Percentiles rank a stretch among this genome's conserved stretches.
phyloP scores from a whole-genome alignment of 2,329 filamentous ascomycete genomes.

The Ceratocystis cacaofunesta region DNA sequence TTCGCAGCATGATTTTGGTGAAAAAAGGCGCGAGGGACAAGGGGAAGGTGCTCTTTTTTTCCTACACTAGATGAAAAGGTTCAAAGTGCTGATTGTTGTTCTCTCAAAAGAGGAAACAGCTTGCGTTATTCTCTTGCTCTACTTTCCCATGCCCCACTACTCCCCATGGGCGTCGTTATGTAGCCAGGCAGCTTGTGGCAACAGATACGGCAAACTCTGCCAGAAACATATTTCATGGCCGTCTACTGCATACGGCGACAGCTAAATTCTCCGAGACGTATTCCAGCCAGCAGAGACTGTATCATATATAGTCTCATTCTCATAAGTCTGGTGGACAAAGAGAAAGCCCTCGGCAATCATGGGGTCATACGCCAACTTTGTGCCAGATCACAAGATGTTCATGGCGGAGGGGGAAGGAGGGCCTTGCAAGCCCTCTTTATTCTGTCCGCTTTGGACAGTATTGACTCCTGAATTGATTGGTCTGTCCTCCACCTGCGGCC shows the following conservation, averaged over 20 bases:
- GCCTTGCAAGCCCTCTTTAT: neutral
- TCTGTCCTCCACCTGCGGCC: neutral
- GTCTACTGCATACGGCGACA: too few relatives aligned
- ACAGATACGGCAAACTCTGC: too few relatives aligned
- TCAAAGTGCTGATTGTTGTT: too few relatives aligned
- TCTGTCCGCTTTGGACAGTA: neutral
- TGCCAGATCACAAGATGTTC: neutral
- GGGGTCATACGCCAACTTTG: neutral
- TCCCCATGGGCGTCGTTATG: too few relatives aligned
- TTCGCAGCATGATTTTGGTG: neutral
- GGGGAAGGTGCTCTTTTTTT: neutral
- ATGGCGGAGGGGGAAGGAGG: neutral
- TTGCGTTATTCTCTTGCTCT: too few relatives aligned
- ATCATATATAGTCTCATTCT: neutral
- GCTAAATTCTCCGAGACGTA: too few relatives aligned
- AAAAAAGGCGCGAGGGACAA: neutral
- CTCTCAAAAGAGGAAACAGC: too few relatives aligned
- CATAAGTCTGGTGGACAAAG: neutral
- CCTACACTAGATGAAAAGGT: too few relatives aligned
- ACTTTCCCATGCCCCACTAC: too few relatives aligned
- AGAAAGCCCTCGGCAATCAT: neutral
- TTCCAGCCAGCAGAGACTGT: too few relatives aligned
- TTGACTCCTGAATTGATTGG: neutral
- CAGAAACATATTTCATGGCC: too few relatives aligned
- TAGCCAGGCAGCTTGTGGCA: too few relatives aligned